A percentile compares a stretch with the other conserved stretches of the same genome.
Evolutionary conservation across 805 yeast genomes (phyloP).

Genomic region (Candida saitoana): DNA sequence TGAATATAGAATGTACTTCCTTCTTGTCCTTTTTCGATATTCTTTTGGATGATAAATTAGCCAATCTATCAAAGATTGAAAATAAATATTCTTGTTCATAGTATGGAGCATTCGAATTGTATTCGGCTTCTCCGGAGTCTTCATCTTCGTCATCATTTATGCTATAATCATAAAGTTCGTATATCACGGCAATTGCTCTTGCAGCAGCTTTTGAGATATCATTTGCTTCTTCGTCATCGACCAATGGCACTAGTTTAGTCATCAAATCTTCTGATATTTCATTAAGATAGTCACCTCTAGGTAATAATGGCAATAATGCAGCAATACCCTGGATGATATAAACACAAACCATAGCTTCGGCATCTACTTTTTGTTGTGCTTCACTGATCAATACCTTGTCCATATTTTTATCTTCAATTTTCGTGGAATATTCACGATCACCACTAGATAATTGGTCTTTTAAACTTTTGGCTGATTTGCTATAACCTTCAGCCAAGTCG

Average conservation of each 20-base stretch:
- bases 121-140: slow-evolving; percentile 38
- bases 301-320: slow-evolving; percentile 40
- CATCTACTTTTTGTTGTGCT: slow-evolving; percentile 23
- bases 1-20: slow-evolving; percentile 54
- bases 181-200: slow-evolving; percentile 51
- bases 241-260: slow-evolving; percentile 34
- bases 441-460: slow-evolving; percentile 35
- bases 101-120: slow-evolving; percentile 47
- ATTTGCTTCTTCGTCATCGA: slow-evolving; percentile 37
- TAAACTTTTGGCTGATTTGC: slow-evolving; percentile 26
- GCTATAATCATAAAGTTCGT: slow-evolving; percentile 49
- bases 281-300: slow-evolving; percentile 40
- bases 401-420: slow-evolving; percentile 29
- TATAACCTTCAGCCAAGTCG: slow-evolving; percentile 41
- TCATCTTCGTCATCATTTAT: slow-evolving; percentile 32
- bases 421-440: slow-evolving; percentile 40
- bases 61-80: slow-evolving; percentile 37
- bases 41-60: slow-evolving; percentile 52
- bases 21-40: slow-evolving; percentile 61
- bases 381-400: slow-evolving; percentile 35
- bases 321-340: slow-evolving; percentile 48
- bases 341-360: slow-evolving; percentile 36
- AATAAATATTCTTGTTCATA: slow-evolving; percentile 48
- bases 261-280: slow-evolving; percentile 36
- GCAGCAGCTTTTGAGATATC: slow-evolving; percentile 55